Evolutionary conservation across 2,329 filamentous ascomycete species (phyloP).

Genomic region (Lecanoromycetidae sp.): DNA sequence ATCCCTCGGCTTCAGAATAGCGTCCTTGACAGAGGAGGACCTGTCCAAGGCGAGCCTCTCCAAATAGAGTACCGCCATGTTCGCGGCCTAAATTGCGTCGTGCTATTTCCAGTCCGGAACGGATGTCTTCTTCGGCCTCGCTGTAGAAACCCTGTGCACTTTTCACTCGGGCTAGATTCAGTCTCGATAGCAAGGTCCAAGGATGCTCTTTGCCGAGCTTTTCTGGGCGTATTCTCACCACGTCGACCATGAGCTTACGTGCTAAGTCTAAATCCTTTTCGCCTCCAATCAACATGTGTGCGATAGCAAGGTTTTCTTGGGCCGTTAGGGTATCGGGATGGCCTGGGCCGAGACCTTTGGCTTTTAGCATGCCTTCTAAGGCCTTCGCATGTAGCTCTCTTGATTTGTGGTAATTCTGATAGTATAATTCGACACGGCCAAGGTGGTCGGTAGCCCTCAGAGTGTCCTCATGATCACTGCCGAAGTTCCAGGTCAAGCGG

Average conservation of each 20-base stretch:
- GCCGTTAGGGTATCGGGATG: conserved; percentile 22
- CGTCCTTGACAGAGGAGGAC: conserved; percentile 7
- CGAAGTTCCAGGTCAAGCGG: conserved; percentile 15
- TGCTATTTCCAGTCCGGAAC: conserved; percentile 7
- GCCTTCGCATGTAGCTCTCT: conserved; percentile 18
- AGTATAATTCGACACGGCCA: conserved; percentile 15
- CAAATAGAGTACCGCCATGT: conserved; percentile 13
- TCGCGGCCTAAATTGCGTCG: conserved; percentile 10
- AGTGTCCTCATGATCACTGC: conserved; percentile 18
- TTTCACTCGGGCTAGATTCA: conserved; percentile 13
- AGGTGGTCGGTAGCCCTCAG: conserved; percentile 16
- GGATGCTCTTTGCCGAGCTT: conserved; percentile 16
- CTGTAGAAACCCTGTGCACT: conserved; percentile 1
- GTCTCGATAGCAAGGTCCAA: conserved; percentile 11
- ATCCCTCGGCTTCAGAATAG: conserved; percentile 14
- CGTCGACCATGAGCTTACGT: conserved; percentile 1
- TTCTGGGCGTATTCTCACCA: conserved; percentile 6
- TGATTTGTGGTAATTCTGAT: conserved; percentile 15
- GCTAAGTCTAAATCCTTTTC: conserved; percentile 2
- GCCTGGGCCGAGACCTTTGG: conserved; percentile 20
- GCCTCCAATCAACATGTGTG: conserved; percentile 18
- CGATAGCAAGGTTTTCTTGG: conserved; percentile 20
- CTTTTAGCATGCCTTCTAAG: conserved; percentile 18
- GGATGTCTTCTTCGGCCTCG: conserved; percentile 13
- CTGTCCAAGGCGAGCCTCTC: conserved; percentile 7